phyloP scores from a whole-genome alignment of 257 asterid species.

The Salvia rosmarinus region DNA sequence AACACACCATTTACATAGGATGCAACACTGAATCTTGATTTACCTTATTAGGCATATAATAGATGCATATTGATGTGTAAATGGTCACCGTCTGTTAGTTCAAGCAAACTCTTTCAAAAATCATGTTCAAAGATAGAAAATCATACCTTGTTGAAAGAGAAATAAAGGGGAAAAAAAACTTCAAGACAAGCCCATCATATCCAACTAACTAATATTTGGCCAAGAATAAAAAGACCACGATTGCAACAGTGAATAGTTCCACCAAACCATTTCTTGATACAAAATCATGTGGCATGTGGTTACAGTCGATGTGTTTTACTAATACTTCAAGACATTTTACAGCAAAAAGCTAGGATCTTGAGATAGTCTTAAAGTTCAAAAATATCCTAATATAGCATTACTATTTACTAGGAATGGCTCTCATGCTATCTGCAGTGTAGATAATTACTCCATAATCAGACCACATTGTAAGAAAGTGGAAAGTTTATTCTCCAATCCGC shows the following conservation, averaged over 20 bases:
- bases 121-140: not conserved
- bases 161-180: no score
- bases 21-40: not conserved
- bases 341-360: not conserved
- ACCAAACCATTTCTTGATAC: not conserved
- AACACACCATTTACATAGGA: not conserved
- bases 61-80: not conserved
- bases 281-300: not conserved
- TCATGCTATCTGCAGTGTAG: not conserved
- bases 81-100: not conserved
- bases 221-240: no score
- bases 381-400: constrained; percentile 5
- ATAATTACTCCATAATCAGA: not conserved
- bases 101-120: not conserved
- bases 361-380: not conserved
- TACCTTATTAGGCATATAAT: not conserved
- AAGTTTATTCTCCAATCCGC: not conserved
- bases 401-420: not conserved
- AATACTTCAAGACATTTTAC: not conserved
- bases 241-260: not conserved
- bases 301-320: not conserved
- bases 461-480: not conserved
- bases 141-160: no score
- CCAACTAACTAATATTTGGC: not conserved
- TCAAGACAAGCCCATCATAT: not conserved